Evolutionary conservation across 306 rosid genomes (phyloP).

Genomic region (Adenanthera pavonina): DNA sequence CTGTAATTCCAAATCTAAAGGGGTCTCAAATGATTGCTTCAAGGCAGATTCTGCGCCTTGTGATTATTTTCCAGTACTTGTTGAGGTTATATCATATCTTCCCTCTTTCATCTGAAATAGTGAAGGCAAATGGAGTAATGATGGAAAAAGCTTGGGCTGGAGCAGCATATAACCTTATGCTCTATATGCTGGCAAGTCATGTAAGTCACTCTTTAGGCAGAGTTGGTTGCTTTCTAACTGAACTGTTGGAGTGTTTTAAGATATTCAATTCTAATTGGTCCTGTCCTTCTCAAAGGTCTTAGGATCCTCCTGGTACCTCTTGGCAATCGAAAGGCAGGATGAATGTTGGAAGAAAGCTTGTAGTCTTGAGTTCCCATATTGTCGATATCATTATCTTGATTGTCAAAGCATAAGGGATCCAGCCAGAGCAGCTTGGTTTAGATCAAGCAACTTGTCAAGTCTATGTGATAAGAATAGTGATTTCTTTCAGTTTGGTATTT

Average conservation of each 20-base stretch:
- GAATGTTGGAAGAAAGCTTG: constrained; percentile 76
- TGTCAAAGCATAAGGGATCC: constrained; percentile 46
- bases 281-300: constrained; percentile 49
- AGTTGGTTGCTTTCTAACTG: neutral
- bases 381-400: constrained; percentile 55
- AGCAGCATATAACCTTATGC: constrained; percentile 66
- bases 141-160: constrained; percentile 78
- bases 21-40: constrained; percentile 57
- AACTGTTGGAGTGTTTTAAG: neutral
- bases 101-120: constrained; percentile 60
- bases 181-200: constrained; percentile 73
- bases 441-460: constrained; percentile 57
- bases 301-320: constrained; percentile 62
- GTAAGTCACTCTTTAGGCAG: constrained; percentile 43
- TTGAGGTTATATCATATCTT: constrained; percentile 61
- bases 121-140: constrained; percentile 64
- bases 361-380: constrained; percentile 36
- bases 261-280: constrained; percentile 9
- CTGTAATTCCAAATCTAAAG: constrained; percentile 54
- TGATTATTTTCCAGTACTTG: constrained; percentile 59
- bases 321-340: constrained; percentile 58
- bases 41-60: constrained; percentile 52
- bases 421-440: constrained; percentile 51
- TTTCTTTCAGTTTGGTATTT: constrained; percentile 64
- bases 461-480: constrained; percentile 49